phyloP scores from a whole-genome alignment of 805 yeast genomes.

The Ogataea methylovora region DNA sequence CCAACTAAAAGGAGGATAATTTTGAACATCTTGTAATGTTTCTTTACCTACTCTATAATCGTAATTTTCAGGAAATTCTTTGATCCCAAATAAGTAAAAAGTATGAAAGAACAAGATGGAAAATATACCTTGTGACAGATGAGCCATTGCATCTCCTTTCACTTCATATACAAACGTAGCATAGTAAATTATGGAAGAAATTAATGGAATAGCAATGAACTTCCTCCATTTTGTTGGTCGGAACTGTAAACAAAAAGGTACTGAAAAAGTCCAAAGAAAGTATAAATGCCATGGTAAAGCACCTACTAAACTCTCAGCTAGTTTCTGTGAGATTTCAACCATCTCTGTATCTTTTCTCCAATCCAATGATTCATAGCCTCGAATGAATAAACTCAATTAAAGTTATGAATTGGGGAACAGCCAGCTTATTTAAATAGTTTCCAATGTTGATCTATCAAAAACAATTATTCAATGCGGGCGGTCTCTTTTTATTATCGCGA shows the following conservation, averaged over 20 bases:
- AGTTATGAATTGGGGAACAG: no score
- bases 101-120: constrained; percentile 7
- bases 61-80: constrained; percentile 10
- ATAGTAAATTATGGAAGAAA: constrained; percentile 3
- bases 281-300: no score
- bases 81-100: constrained; percentile 4
- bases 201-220: constrained; percentile 5
- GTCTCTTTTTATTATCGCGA: no score
- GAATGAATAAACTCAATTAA: no score
- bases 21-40: constrained; percentile 4
- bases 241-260: neutral
- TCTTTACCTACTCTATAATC: constrained; percentile 7
- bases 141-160: constrained; percentile 1
- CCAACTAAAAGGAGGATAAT: constrained; percentile 1
- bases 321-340: no score
- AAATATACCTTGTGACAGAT: constrained; percentile 8
- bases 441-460: no score
- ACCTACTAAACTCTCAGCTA: no score
- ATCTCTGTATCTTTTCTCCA: no score
- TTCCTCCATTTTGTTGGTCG: constrained; percentile 10
- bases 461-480: no score
- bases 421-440: no score
- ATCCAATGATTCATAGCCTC: no score
- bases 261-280: no score
- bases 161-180: constrained; percentile 3